Percentiles rank a stretch among this genome's conserved stretches.
These are phyloP conservation scores for Venturia asperata DNA, from an alignment of 2,329 filamentous ascomycete genomes.

Conservation along the genomic window DNA sequence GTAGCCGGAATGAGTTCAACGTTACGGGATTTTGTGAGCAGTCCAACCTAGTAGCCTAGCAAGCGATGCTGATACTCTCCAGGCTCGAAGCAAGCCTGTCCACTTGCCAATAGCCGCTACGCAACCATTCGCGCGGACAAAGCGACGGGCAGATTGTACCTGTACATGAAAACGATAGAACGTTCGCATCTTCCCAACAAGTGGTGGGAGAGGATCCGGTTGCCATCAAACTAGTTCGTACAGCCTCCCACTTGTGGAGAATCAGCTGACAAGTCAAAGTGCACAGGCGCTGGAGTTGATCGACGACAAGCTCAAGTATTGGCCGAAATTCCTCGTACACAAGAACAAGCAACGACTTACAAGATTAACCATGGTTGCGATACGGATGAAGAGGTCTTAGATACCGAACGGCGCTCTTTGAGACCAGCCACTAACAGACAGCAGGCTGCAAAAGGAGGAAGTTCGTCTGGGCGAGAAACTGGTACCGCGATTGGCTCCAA, in stretches of 20 bases:
- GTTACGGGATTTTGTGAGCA: slow-evolving; percentile 43
- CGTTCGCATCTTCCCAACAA: slow-evolving; percentile 81
- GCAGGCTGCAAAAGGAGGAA: slow-evolving; percentile 70
- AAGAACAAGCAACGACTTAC: slow-evolving; percentile 97
- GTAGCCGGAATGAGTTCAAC: slow-evolving; percentile 75
- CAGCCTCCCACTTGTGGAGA: too few species aligned
- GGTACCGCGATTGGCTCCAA: slow-evolving; percentile 84
- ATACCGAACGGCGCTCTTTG: too few species aligned
- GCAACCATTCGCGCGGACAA: slow-evolving; percentile 83
- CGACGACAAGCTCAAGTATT: slow-evolving; percentile 81
- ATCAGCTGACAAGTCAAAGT: too few species aligned
- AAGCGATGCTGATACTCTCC: too few species aligned
- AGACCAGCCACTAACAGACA: too few species aligned
- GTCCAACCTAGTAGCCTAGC: too few species aligned
- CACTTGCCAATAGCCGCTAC: slow-evolving; percentile 85
- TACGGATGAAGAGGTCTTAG: slow-evolving; percentile 54
- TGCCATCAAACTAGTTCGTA: slow-evolving; percentile 70
- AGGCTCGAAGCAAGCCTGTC: slow-evolving; percentile 77
- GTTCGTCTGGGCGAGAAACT: slow-evolving; percentile 81
- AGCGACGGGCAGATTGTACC: slow-evolving; percentile 73
- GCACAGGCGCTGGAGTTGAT: slow-evolving; percentile 72
- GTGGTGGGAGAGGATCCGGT: slow-evolving; percentile 88
- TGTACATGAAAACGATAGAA: slow-evolving; percentile 94
- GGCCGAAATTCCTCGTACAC: slow-evolving; percentile 86
- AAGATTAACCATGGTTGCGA: slow-evolving; percentile 82